These are phyloP conservation scores for Kurtzmaniella natalensis DNA, from an alignment of 1,139 yeast species.

Conservation along the genomic window DNA sequence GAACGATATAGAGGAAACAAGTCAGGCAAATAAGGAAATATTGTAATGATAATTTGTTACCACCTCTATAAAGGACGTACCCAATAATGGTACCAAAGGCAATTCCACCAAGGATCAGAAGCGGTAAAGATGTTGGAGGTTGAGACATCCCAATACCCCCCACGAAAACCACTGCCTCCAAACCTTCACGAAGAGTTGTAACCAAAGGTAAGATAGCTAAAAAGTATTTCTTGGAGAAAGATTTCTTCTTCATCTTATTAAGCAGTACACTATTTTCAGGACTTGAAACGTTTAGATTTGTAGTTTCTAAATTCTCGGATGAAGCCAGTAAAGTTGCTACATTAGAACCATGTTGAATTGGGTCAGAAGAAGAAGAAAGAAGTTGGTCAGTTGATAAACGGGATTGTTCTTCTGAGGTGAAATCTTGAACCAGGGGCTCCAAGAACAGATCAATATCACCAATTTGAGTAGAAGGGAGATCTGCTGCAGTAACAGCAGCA, in stretches of 20 bases:
- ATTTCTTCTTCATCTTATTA: constrained; percentile 1
- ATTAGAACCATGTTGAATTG: not conserved
- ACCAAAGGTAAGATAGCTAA: constrained; percentile 40
- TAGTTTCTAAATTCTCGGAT: not conserved
- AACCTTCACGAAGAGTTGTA: constrained; percentile 44
- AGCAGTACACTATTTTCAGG: not conserved
- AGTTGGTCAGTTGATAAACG: not conserved
- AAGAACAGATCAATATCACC: not conserved
- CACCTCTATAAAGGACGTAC: constrained; percentile 34
- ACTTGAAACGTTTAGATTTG: not conserved
- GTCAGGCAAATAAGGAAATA: constrained; percentile 38
- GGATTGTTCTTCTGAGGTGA: not conserved
- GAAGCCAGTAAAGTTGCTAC: too few species aligned
- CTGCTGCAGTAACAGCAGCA: constrained; percentile 11
- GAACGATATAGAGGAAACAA: constrained; percentile 39
- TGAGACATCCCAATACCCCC: constrained; percentile 45
- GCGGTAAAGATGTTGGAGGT: constrained; percentile 36
- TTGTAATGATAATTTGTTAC: constrained; percentile 39
- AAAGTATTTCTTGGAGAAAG: constrained; percentile 29
- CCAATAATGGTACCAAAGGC: constrained; percentile 34
- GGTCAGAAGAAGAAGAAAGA: not conserved
- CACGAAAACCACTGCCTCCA: constrained; percentile 45
- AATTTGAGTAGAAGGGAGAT: not conserved
- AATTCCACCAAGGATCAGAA: constrained; percentile 35
- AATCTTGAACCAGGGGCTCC: not conserved